Evolutionary conservation across 2,329 filamentous ascomycete species (phyloP), one percentile per base, ranked within the genome.

Genomic region (Magnaporthiopsis poae): DNA sequence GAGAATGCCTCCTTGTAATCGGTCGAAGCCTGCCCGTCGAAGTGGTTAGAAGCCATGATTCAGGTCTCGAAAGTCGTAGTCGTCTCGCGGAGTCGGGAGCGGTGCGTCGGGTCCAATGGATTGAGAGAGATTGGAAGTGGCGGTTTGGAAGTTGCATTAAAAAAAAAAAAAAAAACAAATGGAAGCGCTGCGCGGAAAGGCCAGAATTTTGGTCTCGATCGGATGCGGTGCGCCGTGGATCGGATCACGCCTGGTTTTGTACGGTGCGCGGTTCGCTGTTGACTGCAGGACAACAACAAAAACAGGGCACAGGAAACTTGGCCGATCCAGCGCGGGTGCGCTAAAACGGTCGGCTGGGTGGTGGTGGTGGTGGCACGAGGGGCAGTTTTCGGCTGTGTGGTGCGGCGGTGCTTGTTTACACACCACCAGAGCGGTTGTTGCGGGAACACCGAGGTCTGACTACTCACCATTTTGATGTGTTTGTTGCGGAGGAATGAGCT

Each of bases 1-100:
- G 93, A 93, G 81, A 99, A 99, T 73, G 95, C 95, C 89, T 99
- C 95, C 85, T 98, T 98, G 91, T 98, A 99, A 89, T 99, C 98
- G 82, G 94, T 98, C 69, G 85, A 88, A 78, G 86, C 86, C 86
- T 89, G 85, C 62, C 79, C 74, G 69, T 84, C 82, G 72, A 76
- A 81, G 68, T 80, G 75, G 75, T 84, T 84, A 84, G 82, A 80
- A 73, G 79, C 72, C 81, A 83, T 84, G 69, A 65, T 75, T 67
- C 71, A 66, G 52, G 31, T 21, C 31, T 31, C 31, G 31, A 31
- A 31, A 31, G 31, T 3, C 31, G 31, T 31, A 4, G 31, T 31
- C 31, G 31, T 31, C 31, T 31, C 31, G 31, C 31, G 5, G 31
- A 31, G 31, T 31, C 31, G 31, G 18, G 62, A 56, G 66, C n/a